Conservation (phyloP, 2,329 filamentous ascomycete species). For the Gaeumannomyces tritici region DNA sequence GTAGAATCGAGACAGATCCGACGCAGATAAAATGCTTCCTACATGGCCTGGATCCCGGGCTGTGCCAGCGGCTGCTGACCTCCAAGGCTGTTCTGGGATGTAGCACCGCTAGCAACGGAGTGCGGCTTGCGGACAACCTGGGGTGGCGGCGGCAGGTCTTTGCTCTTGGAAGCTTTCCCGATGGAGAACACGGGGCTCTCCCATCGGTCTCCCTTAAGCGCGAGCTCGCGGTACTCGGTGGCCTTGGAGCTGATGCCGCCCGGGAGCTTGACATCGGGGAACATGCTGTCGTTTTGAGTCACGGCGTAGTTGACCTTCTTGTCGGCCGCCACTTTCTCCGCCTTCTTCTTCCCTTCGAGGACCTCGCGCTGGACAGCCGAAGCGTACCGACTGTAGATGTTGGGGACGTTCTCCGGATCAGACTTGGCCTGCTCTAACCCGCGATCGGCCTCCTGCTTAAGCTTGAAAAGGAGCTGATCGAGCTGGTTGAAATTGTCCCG, state of each 20-base stretch:
- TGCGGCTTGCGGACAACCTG: conserved; percentile 38
- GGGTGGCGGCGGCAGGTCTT: conserved; percentile 56
- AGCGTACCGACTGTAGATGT: conserved; percentile 81
- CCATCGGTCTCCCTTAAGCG: conserved; percentile 84
- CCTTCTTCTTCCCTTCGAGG: conserved; percentile 70
- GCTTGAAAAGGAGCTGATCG: conserved; percentile 62
- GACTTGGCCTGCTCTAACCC: conserved; percentile 55
- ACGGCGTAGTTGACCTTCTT: conserved; percentile 76
- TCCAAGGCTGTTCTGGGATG: not conserved
- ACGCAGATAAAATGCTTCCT: not conserved
- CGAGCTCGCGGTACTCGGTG: conserved; percentile 83
- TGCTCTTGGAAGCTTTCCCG: conserved; percentile 64
- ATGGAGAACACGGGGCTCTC: conserved; percentile 90
- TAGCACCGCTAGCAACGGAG: not conserved
- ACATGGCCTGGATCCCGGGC: not conserved
- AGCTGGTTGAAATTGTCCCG: conserved; percentile 70
- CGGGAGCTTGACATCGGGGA: conserved; percentile 78
- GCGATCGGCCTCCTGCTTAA: conserved; percentile 76
- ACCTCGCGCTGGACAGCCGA: conserved; percentile 65
- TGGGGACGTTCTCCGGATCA: conserved; percentile 64
- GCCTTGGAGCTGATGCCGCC: conserved; percentile 89
- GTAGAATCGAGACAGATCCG: not conserved
- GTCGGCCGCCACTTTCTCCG: conserved; percentile 46
- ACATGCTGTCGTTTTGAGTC: conserved; percentile 79
- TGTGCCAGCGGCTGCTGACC: not conserved